Conservation (phyloP, 805 yeast species). For the Suhomyces vadensis region DNA sequence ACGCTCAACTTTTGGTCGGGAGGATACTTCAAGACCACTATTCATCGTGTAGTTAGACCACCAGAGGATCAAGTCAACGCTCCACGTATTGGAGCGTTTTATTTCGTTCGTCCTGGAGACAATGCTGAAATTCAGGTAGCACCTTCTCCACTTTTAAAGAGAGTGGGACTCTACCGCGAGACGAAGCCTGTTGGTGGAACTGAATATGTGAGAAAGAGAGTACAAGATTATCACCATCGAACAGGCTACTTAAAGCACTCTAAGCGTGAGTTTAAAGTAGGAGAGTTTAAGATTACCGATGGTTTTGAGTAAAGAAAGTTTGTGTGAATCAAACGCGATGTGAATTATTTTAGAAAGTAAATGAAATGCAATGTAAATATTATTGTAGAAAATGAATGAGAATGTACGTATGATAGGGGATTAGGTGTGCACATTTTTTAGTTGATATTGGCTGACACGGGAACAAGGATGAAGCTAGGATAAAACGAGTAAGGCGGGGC, state of each 20-base stretch:
- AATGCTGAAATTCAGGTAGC: conserved; percentile 28
- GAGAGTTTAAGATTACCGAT: conserved; percentile 29
- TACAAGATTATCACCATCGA: conserved; percentile 28
- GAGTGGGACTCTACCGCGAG: conserved; percentile 30
- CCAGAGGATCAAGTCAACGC: conserved; percentile 32
- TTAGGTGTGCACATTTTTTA: too few relatives aligned
- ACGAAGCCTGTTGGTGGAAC: conserved; percentile 27
- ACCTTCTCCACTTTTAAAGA: conserved; percentile 31
- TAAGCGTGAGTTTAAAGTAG: conserved; percentile 28
- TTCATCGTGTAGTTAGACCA: conserved; percentile 37
- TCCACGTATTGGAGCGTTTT: conserved; percentile 36
- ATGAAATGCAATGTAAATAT: too few relatives aligned
- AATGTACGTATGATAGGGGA: too few relatives aligned
- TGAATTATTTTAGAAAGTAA: too few relatives aligned
- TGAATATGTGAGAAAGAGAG: conserved; percentile 31
- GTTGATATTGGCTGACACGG: too few relatives aligned
- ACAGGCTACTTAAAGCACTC: conserved; percentile 22
- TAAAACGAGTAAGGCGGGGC: too few relatives aligned
- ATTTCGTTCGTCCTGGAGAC: conserved; percentile 37
- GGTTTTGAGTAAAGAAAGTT: conserved; percentile 28
- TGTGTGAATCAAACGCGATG: too few relatives aligned
- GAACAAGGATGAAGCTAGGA: too few relatives aligned
- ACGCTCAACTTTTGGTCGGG: conserved; percentile 37
- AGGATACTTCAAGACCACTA: conserved; percentile 35
- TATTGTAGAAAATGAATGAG: too few relatives aligned